Evolutionary conservation across 1,284 basidiomycete species (phyloP).

Genomic region (Cryptococcus sp.): DNA sequence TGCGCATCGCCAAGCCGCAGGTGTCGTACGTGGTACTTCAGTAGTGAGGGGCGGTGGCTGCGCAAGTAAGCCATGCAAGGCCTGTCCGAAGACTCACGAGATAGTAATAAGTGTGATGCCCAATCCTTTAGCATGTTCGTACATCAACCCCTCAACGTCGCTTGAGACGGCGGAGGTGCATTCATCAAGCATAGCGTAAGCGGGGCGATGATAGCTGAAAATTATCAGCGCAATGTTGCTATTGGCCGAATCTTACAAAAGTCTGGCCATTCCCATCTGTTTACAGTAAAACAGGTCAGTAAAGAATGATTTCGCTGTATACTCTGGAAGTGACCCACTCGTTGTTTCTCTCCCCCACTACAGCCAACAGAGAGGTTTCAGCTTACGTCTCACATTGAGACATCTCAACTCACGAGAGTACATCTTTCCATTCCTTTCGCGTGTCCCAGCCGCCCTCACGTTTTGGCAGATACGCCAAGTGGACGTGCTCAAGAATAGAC

Average conservation of each 20-base stretch:
- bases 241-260: slow-evolving; percentile 38
- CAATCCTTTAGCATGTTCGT: slow-evolving; percentile 86
- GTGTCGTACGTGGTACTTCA: slow-evolving; percentile 59
- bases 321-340: slow-evolving; percentile 57
- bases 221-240: slow-evolving; percentile 6
- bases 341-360: slow-evolving; percentile 93
- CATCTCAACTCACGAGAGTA: slow-evolving; percentile 57
- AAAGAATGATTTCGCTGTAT: not conserved
- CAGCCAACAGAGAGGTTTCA: not conserved
- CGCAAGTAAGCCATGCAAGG: slow-evolving; percentile 1
- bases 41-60: slow-evolving; percentile 56
- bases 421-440: slow-evolving; percentile 94
- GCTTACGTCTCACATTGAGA: slow-evolving; percentile 14
- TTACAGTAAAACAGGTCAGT: not conserved
- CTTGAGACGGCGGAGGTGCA: slow-evolving; percentile 95
- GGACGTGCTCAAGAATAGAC: slow-evolving; percentile 73
- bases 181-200: slow-evolving; percentile 61
- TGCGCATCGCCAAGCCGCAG: slow-evolving; percentile 51
- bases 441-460: slow-evolving; percentile 88
- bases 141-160: slow-evolving; percentile 95
- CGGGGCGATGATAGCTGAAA: slow-evolving; percentile 42
- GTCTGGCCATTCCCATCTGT: slow-evolving; percentile 63
- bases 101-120: slow-evolving; percentile 93
- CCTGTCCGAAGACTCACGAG: slow-evolving; percentile 55
- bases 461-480: slow-evolving; percentile 79